A percentile compares a stretch with the other conserved stretches of the same genome.
Evolutionary conservation across 2,329 filamentous ascomycete species (phyloP).

Genomic region (Exophiala mesophila): DNA sequence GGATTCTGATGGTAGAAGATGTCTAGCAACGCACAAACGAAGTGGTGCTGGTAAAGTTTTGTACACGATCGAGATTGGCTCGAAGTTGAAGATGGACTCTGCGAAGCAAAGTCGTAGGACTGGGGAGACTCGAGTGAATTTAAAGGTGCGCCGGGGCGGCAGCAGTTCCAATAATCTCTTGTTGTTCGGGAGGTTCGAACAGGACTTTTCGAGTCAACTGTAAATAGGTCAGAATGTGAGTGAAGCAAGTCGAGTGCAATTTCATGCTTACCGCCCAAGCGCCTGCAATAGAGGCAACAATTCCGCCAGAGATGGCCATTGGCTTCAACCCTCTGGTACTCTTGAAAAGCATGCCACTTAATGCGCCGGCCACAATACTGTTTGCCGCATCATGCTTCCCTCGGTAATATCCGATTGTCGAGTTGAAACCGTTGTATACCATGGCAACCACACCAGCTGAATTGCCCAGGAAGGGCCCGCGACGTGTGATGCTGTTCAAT

Average conservation of each 20-base stretch:
- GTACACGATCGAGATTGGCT: constrained; percentile 6
- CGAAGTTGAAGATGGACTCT: neutral
- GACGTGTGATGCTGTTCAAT: constrained; percentile 85
- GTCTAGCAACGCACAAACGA: neutral
- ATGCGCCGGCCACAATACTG: constrained; percentile 73
- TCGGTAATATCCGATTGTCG: constrained; percentile 69
- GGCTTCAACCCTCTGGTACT: constrained; percentile 84
- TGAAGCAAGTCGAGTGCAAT: no score
- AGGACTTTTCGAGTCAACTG: constrained; percentile 50
- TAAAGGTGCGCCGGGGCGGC: constrained; percentile 7
- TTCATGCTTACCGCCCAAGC: constrained; percentile 77
- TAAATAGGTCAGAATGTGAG: constrained; percentile 19
- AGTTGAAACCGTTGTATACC: constrained; percentile 92
- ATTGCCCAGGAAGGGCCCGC: constrained; percentile 94
- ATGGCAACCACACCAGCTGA: constrained; percentile 93
- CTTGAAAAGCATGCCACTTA: constrained; percentile 95
- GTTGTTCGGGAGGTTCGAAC: constrained; percentile 35
- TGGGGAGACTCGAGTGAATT: neutral
- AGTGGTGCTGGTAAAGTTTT: constrained; percentile 5
- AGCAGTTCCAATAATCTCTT: constrained; percentile 7
- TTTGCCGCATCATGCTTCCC: constrained; percentile 89
- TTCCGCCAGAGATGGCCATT: constrained; percentile 89
- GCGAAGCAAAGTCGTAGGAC: neutral
- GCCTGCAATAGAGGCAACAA: constrained; percentile 81
- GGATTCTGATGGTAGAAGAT: neutral